A percentile compares a stretch with the other conserved stretches of the same genome.
Conservation (phyloP, 2,329 filamentous ascomycete genomes). For the Cordyceps pruinosa region DNA sequence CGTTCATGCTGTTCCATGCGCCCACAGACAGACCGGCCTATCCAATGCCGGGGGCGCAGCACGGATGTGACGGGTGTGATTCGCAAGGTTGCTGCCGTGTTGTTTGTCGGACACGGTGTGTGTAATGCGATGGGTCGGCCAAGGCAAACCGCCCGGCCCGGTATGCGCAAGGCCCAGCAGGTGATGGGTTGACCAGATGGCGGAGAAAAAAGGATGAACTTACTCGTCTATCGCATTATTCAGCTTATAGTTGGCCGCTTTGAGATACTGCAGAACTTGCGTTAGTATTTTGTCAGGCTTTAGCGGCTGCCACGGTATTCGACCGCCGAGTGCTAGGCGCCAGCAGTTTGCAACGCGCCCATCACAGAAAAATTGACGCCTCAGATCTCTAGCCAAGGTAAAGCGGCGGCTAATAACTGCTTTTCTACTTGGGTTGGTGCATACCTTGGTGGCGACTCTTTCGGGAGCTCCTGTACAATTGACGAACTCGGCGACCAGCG, state of each 20-base stretch:
- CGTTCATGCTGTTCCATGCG: background rate
- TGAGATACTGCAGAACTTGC: slow-evolving; percentile 35
- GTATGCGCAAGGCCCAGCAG: background rate
- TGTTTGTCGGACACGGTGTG: background rate
- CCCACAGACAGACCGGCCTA: background rate
- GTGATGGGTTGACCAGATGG: background rate
- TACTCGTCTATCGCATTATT: slow-evolving; percentile 51
- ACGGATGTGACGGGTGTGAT: slow-evolving; percentile 3
- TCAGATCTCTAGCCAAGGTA: background rate
- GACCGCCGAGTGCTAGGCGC: no score
- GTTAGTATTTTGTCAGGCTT: background rate
- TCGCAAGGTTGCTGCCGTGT: background rate
- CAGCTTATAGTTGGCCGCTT: slow-evolving; percentile 41
- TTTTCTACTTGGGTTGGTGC: slow-evolving; percentile 20
- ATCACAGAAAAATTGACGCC: background rate
- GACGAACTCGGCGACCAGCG: slow-evolving; percentile 35
- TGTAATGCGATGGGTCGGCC: background rate
- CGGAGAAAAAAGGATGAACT: slow-evolving; percentile 28
- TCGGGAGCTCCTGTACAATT: slow-evolving; percentile 37
- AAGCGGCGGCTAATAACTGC: background rate
- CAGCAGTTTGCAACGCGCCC: background rate
- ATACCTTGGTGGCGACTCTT: slow-evolving; percentile 38
- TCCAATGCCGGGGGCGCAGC: background rate
- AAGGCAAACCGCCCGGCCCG: background rate
- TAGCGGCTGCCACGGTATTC: background rate